Evolutionary conservation across 2,329 filamentous ascomycete genomes (phyloP), one percentile per base, ranked within the genome.

Genomic region (Alternaria angustiovoidea): DNA sequence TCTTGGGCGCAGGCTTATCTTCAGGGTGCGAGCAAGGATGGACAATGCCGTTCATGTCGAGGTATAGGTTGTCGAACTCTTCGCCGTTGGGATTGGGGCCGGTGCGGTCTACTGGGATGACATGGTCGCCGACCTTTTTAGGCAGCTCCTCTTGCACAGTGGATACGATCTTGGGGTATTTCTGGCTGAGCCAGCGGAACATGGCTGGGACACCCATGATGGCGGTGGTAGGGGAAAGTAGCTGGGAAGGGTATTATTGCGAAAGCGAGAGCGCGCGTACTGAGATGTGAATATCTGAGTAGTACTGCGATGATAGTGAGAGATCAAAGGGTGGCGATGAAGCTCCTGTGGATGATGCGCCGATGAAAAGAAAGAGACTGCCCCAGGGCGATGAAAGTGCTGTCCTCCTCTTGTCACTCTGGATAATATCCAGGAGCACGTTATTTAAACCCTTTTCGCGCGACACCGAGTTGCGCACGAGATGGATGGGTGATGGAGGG

Each of bases 21-120:
- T 99, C 95, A 0, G 95, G 95, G 81, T 99, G 95, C 47, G 94
- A 97, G 82, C 95, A 99, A 32, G 96, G 96, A 83, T 99, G 95
- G 38, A 99, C 95, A 68, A 99, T 99, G 77, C 95, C 96, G 80
- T 99, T 99, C 94, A 99, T 98, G 75, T 99, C 95, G 65, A 99
- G 87, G 76, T 99, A 99, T 6, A 99, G 84, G 74, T 99, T 99
- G 81, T 99, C 94, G 74, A 97, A 92, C 79, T 99, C 95, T 81
- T 98, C 94, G 77, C 93, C 93, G 81, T 99, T 99, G 3, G 96
- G 96, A 75, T 99, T 99, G 6, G 92, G 89, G 39, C 87, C 84
- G 7, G 91, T 93, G 11, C 88, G 89, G 76, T 99, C 93, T 62
- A 98, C 88, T 2, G 95, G 95, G 59, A 97, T 90, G 68, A 87